Percentiles rank a stretch among this genome's conserved stretches.
Evolutionary conservation across 441 rosid species (phyloP).

Genomic region (Gossypium gossypioides): DNA sequence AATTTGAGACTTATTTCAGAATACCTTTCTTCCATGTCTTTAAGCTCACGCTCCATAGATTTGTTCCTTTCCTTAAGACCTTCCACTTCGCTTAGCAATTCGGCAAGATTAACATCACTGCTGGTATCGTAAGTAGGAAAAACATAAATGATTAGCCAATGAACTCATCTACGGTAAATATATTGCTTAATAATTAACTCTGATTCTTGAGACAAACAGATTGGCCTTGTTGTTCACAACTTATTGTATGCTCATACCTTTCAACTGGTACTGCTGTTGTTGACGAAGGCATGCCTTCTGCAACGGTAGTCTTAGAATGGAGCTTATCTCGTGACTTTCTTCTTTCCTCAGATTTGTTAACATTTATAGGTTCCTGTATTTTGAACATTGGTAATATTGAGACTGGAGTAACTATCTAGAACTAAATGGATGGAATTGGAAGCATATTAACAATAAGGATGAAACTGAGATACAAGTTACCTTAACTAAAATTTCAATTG

Average conservation of each 20-base stretch:
- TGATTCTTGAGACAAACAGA: not conserved
- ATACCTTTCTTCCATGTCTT: constrained; percentile 26
- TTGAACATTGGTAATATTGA: not conserved
- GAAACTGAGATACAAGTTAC: not conserved
- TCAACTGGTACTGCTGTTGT: constrained; percentile 15
- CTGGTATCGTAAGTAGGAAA: constrained; percentile 12
- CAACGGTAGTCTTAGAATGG: not conserved
- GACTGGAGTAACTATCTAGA: not conserved
- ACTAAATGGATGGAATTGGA: not conserved
- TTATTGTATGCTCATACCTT: constrained; percentile 28
- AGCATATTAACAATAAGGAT: not conserved
- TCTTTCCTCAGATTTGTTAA: constrained; percentile 3
- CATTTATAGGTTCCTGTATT: constrained; percentile 8
- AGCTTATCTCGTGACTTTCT: not conserved
- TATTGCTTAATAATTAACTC: not conserved
- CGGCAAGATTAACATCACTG: not conserved
- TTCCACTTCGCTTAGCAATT: constrained; percentile 15
- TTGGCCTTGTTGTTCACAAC: constrained; percentile 7
- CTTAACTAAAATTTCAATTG: not conserved
- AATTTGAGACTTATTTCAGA: constrained; percentile 41
- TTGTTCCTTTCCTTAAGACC: constrained; percentile 15
- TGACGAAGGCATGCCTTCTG: not conserved
- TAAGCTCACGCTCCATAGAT: constrained; percentile 16
- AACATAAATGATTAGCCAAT: not conserved
- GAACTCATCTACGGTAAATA: not conserved